These are phyloP conservation scores for Eucalyptus urophylla DNA, from an alignment of 345 rosid species.

Conservation along the genomic window DNA sequence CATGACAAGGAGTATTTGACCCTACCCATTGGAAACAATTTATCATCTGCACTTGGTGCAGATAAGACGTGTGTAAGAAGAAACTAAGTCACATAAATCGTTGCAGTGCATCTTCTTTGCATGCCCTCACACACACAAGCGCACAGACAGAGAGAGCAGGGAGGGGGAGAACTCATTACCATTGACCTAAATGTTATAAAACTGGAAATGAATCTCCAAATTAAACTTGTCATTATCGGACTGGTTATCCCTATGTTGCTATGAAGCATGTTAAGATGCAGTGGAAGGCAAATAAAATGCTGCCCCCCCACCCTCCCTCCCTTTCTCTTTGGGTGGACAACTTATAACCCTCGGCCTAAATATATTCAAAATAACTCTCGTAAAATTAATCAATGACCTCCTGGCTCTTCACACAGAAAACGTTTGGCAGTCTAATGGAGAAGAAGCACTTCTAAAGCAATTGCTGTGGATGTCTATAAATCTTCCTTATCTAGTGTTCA, in stretches of 20 bases:
- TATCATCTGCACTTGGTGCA: background rate
- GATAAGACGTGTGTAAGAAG: background rate
- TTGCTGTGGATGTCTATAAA: background rate
- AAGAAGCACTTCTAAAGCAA: background rate
- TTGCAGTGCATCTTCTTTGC: background rate
- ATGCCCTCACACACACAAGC: background rate
- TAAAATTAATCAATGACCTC: background rate
- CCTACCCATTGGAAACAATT: background rate
- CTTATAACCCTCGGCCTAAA: background rate
- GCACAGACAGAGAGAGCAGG: background rate
- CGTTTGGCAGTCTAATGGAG: background rate
- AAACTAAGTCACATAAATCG: background rate
- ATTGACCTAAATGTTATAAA: background rate
- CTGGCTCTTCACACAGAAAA: background rate
- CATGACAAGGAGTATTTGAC: background rate
- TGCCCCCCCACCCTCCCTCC: too few species aligned
- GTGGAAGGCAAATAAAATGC: background rate
- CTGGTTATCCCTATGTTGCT: background rate
- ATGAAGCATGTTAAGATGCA: background rate
- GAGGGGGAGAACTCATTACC: background rate
- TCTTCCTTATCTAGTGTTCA: background rate
- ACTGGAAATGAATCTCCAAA: background rate
- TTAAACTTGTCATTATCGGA: background rate
- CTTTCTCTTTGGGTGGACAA: background rate
- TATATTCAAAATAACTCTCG: background rate